Evolutionary conservation across 2,329 filamentous ascomycete species (phyloP).

Genomic region (Boeremia lycopersici): DNA sequence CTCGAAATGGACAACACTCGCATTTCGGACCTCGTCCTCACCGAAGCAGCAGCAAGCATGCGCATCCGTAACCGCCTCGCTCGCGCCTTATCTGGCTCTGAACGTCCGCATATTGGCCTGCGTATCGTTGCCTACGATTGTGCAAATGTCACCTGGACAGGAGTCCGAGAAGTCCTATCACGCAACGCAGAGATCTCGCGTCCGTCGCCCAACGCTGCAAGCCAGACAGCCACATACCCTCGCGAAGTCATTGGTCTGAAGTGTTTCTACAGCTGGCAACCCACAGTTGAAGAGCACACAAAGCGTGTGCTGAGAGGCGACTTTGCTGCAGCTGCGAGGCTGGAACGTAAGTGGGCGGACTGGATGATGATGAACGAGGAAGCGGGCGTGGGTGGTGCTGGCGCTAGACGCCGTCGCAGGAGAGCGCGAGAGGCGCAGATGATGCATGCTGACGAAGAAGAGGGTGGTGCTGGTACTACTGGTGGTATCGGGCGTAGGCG

Average conservation of each 20-base stretch:
- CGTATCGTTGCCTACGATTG: constrained; percentile 89
- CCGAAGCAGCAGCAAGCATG: constrained; percentile 83
- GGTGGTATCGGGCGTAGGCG: constrained; percentile 51
- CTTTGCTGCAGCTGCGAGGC: constrained; percentile 71
- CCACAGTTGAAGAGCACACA: constrained; percentile 91
- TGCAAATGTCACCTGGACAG: constrained; percentile 89
- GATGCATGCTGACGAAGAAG: constrained; percentile 81
- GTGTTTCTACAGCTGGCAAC: constrained; percentile 94
- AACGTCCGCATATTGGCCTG: constrained; percentile 62
- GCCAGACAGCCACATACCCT: constrained; percentile 62
- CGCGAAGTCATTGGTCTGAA: constrained; percentile 84
- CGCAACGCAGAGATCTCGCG: constrained; percentile 78
- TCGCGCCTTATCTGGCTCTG: constrained; percentile 36
- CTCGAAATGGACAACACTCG: constrained; percentile 93
- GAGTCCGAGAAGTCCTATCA: constrained; percentile 82
- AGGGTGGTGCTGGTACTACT: constrained; percentile 54
- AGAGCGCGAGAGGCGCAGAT: constrained; percentile 81
- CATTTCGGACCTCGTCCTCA: constrained; percentile 82
- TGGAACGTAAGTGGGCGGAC: constrained; percentile 90
- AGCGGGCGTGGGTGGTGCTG: constrained; percentile 68
- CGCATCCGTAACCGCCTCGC: constrained; percentile 64
- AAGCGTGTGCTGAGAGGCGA: constrained; percentile 83
- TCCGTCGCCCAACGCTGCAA: constrained; percentile 43
- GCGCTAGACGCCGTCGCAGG: constrained; percentile 72
- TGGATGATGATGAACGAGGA: constrained; percentile 94